Evolutionary conservation across 176 grass and related monocot genomes (phyloP), one percentile per base, ranked within the genome.

Genomic region (Cenchrus americanus): DNA sequence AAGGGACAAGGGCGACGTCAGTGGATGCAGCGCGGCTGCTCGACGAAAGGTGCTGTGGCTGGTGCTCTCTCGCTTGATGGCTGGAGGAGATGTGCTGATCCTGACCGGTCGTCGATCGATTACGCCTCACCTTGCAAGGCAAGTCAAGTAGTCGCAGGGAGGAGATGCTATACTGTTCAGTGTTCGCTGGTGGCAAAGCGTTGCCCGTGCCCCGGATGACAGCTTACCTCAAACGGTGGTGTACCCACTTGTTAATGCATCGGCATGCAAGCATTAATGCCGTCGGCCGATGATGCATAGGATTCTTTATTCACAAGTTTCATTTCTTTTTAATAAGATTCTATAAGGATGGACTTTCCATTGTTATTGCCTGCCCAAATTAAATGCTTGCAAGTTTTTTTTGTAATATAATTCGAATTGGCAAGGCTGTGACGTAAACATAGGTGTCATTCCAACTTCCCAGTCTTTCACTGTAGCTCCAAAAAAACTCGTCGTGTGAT

Each of bases 51-150:
- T 65, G 64, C 62, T 32, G 62, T 19, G 18, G 64, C 50, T 11
- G 34, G 79, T 57, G 58, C 79, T 43, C 79, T 26, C 4, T 44
- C 7, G 79, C 12, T 75, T 75, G 18, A 24, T 40, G 18, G 10
- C 3, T 34, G 32, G 13, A 10, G 11, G 32, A n/a, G 46, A 17
- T 37, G 60, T 48, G 41, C 46, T 17, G 44, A 23, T 60, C 58
- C 68, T 46, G 42, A 65, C 8, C 15, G 32, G 8, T 10, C 9
- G 40, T 34, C 32, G 32, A 34, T 34, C 32, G 32, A 34, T 34
- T 1, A 82, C 75, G 81, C 18, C 81, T 53, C 58, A 23, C 71
- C 71, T 83, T 83, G 59, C 81, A 84, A 55, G 47, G 21, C 48
- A 84, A 44, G 1, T 5, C 32, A 34, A 34, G 32, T 34, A 73